These are phyloP conservation scores for Coccomyxa sp. DNA, from an alignment of 139 green algal species.

Conservation along the genomic window DNA sequence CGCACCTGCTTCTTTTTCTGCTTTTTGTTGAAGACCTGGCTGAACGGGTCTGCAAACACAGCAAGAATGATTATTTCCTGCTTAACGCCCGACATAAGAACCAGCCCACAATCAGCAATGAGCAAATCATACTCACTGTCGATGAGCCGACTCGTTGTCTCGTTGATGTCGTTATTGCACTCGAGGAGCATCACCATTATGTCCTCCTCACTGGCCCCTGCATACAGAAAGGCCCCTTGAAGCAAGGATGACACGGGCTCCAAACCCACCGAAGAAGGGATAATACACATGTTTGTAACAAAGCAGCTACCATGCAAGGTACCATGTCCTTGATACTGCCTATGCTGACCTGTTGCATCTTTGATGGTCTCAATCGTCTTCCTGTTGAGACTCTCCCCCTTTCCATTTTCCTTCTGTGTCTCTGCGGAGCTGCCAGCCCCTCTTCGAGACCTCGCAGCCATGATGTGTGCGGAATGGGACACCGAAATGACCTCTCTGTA, in stretches of 20 bases:
- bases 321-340: too few relatives aligned
- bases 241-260: too few relatives aligned
- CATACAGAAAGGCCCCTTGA: not conserved
- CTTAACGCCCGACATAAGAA: too few relatives aligned
- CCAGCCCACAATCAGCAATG: too few relatives aligned
- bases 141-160: constrained; percentile 44
- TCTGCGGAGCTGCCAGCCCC: not conserved
- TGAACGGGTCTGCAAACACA: constrained; percentile 42
- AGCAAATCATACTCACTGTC: constrained; percentile 32
- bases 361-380: constrained; percentile 37
- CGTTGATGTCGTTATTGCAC: constrained; percentile 52
- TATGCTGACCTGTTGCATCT: constrained; percentile 26
- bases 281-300: not conserved
- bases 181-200: constrained; percentile 40
- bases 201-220: constrained; percentile 41
- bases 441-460: not conserved
- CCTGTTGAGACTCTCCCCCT: constrained; percentile 3
- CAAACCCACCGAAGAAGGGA: too few relatives aligned
- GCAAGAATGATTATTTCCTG: not conserved
- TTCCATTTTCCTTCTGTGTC: not conserved
- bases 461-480: not conserved
- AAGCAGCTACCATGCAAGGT: not conserved
- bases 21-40: constrained; percentile 27
- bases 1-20: constrained; percentile 39
- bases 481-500: not conserved